Evolutionary conservation across 106 monocot genomes (phyloP), one percentile per base, ranked within the genome.

Genomic region (Chionographis japonica): DNA sequence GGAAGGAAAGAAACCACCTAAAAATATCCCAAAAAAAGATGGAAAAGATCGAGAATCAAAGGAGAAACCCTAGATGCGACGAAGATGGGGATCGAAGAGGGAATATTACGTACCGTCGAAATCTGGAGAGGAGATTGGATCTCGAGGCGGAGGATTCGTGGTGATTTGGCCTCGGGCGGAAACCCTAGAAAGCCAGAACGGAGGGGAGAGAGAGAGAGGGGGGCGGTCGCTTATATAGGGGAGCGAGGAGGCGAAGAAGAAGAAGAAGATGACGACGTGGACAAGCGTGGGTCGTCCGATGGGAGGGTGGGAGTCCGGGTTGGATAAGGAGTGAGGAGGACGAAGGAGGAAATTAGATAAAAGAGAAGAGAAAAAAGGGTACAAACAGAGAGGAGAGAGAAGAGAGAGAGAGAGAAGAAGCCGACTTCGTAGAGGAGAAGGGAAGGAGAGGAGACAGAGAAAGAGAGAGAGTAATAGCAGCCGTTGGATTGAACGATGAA

Each of bases 181-280:
- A 73, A 63, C 74, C 68, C 74, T 73, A 68, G 74, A 27, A 46
- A 40, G 27, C 27, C 27, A 27, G 27, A 27, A 46, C 9, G 5
- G 46, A 52, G 38, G 37, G 15, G 57, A 49, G 50, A 54, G 53
- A 70, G 54, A 41, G 50, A 17, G 49, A 57, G 38, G 75, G 11
- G 51, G 56, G 49, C 12, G 55, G 54, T 56, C 52, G 67, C 67
- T 71, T 64, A 67, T 67, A 40, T 67, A 72, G 19, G 40, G 65
- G 35, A 63, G 68, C 16, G 63, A 53, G 4, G 38, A 16, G 60
- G 55, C 35, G 40, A 17, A 46, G 40, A 58, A 52, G 75, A 80
- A 72, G 80, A 80, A 60, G 84, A 80, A 67, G 88, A 84, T 56
- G 85, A 64, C 2, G 84, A 84, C 84, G 86, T 87, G 84, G 86